Conservation (phyloP, 331 rosid species). For the Phaseolus coccineus region DNA sequence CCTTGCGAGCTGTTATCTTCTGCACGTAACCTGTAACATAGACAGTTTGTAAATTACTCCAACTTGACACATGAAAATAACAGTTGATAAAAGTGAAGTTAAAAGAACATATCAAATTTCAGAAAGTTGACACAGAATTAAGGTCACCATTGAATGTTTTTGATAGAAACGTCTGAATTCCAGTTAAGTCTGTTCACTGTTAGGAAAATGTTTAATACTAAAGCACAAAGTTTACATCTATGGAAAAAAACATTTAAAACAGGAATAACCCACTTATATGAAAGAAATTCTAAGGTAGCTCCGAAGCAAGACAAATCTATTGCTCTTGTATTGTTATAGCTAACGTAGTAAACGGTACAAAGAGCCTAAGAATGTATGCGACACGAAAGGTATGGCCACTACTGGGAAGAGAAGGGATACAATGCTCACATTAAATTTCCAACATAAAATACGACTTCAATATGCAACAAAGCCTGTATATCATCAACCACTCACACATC, state of each 20-base stretch:
- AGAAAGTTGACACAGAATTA: constrained; percentile 28
- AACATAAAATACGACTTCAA: constrained; percentile 12
- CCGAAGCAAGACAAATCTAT: background rate
- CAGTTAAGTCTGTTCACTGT: background rate
- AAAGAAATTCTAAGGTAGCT: background rate
- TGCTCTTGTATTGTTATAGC: background rate
- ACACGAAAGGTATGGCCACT: constrained; percentile 20
- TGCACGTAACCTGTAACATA: constrained; percentile 87
- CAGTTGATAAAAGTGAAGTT: background rate
- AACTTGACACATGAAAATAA: constrained; percentile 37
- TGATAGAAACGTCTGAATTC: constrained; percentile 14
- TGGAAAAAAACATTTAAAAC: background rate
- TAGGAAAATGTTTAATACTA: constrained; percentile 18
- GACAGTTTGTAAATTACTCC: constrained; percentile 38
- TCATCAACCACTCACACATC: constrained; percentile 23
- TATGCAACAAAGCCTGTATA: background rate
- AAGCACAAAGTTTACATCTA: constrained; percentile 25
- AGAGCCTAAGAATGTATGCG: constrained; percentile 2
- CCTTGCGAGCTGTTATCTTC: constrained; percentile 90
- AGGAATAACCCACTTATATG: constrained; percentile 6
- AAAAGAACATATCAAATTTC: constrained; percentile 5
- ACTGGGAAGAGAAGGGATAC: constrained; percentile 1
- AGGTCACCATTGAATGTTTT: constrained; percentile 16
- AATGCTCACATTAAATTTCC: background rate
- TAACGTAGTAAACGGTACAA: background rate